Evolutionary conservation across 805 yeast genomes (phyloP), one percentile per base, ranked within the genome.

Genomic region (Jamesozyma gamospora): DNA sequence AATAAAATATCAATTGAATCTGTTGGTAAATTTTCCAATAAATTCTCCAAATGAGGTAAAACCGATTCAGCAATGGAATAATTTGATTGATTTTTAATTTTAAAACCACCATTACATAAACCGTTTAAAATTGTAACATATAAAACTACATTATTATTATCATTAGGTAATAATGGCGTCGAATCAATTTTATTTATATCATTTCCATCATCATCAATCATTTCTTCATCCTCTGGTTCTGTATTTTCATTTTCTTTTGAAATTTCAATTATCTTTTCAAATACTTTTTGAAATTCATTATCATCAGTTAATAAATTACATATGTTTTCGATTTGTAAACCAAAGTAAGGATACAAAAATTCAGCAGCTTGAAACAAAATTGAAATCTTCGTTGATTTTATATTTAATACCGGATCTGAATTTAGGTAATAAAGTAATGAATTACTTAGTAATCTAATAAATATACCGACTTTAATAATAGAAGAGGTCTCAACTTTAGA

Each of bases 361-460:
- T 60, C 62, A 13, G 60, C 52, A 1, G 64, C 63, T 41, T 58
- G 63, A 19, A 49, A 52, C 9, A 59, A 24, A 11, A 48, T 45
- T 16, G 46, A 47, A 5, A 51, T 35, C 36, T 43, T 47, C 10
- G 29, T 37, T 12, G 41, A 36, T 12, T 37, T 43, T 3, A 50
- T 13, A 2, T 43, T 41, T 17, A 37, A 27, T 14, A 46, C 39
- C 2, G 35, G 18, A 9, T 36, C 39, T 13, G 45, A 39, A 18
- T 43, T 40, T 14, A 53, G 32, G 37, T 51, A 45, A 27, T 39
- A 46, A 12, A 43, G 34, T 11, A 59, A 36, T 4, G 64, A 55
- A 19, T 51, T 51, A 28, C 44, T 49, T 28, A 59, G 35, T n/a
- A 57, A 39, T 25, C 48, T 48, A 34, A 49, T 43, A 30, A 57